Evolutionary conservation across 306 rosid species (phyloP).

Genomic region (Myrica gale): DNA sequence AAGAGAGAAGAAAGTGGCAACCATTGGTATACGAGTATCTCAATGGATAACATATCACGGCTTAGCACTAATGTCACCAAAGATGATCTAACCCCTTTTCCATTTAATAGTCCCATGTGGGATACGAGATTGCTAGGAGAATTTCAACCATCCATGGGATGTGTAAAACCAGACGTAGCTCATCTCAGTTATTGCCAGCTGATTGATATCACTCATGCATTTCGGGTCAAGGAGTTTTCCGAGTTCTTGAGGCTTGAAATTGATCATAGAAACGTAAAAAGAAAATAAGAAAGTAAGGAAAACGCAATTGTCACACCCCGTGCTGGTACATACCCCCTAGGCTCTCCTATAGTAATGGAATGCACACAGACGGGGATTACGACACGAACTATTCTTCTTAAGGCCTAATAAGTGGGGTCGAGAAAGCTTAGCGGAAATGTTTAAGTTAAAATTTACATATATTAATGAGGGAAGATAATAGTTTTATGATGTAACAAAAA

Average conservation of each 20-base stretch:
- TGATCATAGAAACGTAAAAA: conserved; percentile 33
- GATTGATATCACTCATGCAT: conserved; percentile 43
- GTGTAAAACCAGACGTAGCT: conserved; percentile 18
- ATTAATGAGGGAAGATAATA: no score
- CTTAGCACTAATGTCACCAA: conserved; percentile 64
- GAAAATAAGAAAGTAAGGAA: no score
- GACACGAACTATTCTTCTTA: no score
- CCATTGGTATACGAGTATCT: conserved; percentile 58
- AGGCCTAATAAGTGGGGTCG: no score
- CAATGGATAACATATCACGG: conserved; percentile 76
- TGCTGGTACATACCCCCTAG: no score
- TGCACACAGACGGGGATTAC: no score
- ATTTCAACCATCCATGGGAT: conserved; percentile 14
- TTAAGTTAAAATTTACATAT: no score
- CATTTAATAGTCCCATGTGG: conserved; percentile 72
- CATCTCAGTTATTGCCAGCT: conserved; percentile 36
- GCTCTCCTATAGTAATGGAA: no score
- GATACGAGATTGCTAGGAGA: conserved; percentile 45
- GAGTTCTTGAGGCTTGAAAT: conserved; percentile 53
- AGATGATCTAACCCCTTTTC: conserved; percentile 63
- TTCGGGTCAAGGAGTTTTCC: conserved; percentile 60
- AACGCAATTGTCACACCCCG: no score
- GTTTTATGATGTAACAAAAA: no score
- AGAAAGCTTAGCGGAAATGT: no score
- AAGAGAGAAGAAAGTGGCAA: conserved; percentile 84